Percentiles rank a stretch among this genome's conserved stretches.
These are phyloP conservation scores for Erythrobasidium yunnanense DNA, from an alignment of 768 basidiomycete genomes.

Conservation along the genomic window DNA sequence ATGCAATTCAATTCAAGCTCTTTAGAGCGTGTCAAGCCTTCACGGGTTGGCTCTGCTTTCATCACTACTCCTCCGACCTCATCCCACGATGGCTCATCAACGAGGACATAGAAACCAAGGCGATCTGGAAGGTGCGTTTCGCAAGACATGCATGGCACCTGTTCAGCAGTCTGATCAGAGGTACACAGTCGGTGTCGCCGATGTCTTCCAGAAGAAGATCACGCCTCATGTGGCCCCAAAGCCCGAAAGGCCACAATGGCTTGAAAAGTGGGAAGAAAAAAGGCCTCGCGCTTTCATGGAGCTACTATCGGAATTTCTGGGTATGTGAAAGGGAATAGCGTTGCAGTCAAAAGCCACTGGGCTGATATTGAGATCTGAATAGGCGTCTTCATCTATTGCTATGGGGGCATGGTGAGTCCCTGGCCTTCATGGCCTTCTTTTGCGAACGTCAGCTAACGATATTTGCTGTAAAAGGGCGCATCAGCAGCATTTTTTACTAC, in stretches of 20 bases:
- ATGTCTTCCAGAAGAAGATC: conserved; percentile 6
- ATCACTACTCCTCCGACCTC: too few species aligned
- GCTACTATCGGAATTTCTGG: conserved; percentile 11
- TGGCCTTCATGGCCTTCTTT: neutral
- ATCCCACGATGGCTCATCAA: conserved; percentile 16
- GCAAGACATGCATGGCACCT: neutral
- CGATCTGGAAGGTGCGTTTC: conserved; percentile 6
- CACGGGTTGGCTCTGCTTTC: too few species aligned
- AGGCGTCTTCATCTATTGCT: conserved; percentile 21
- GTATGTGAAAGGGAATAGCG: neutral
- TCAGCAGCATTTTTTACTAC: conserved; percentile 20
- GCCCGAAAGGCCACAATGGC: conserved; percentile 16
- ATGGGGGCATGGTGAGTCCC: conserved; percentile 14
- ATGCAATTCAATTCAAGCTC: too few species aligned
- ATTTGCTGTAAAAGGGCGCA: neutral
- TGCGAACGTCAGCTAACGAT: neutral
- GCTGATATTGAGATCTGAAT: too few species aligned
- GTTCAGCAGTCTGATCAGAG: neutral
- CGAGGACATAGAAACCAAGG: conserved; percentile 2
- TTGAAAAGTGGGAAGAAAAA: conserved; percentile 9
- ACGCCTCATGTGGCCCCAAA: conserved; percentile 12
- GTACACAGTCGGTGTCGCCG: conserved; percentile 17
- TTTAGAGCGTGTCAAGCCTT: too few species aligned
- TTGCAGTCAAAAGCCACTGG: neutral
- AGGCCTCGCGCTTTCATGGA: conserved; percentile 21